Conservation (phyloP, 805 yeast genomes). For the Isabelozyma rhagii region DNA sequence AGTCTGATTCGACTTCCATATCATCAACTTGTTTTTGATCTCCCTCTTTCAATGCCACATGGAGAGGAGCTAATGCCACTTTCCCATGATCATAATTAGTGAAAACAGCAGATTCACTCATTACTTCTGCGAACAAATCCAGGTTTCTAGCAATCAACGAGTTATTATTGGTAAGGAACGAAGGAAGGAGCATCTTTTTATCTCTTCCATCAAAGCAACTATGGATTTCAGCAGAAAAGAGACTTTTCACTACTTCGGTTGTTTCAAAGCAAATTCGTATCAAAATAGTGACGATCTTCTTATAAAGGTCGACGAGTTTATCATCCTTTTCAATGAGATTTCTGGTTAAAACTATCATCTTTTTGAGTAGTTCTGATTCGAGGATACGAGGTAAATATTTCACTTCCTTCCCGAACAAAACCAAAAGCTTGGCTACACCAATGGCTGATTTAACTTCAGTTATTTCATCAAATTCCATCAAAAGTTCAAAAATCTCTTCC, state of each 20-base stretch:
- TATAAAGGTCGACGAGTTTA: constrained; percentile 9
- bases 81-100: constrained; percentile 39
- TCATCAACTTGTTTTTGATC: background rate
- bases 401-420: constrained; percentile 50
- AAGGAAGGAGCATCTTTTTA: background rate
- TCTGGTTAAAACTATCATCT: constrained; percentile 44
- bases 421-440: constrained; percentile 52
- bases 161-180: background rate
- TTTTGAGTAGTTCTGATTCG: constrained; percentile 44
- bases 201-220: constrained; percentile 46
- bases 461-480: constrained; percentile 42
- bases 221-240: constrained; percentile 51
- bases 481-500: constrained; percentile 37
- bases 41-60: constrained; percentile 13
- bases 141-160: constrained; percentile 49
- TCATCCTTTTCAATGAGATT: constrained; percentile 17
- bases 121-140: constrained; percentile 41
- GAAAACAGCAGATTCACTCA: constrained; percentile 41
- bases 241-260: constrained; percentile 41
- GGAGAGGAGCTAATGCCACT: constrained; percentile 16
- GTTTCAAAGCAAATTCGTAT: constrained; percentile 72
- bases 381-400: constrained; percentile 29
- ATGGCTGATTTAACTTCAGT: constrained; percentile 46
- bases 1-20: background rate
- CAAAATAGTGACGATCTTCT: constrained; percentile 37